Percentiles rank a stretch among this genome's conserved stretches.
Evolutionary conservation across 1,284 basidiomycete species (phyloP).

Genomic region (Flammula alnicola): DNA sequence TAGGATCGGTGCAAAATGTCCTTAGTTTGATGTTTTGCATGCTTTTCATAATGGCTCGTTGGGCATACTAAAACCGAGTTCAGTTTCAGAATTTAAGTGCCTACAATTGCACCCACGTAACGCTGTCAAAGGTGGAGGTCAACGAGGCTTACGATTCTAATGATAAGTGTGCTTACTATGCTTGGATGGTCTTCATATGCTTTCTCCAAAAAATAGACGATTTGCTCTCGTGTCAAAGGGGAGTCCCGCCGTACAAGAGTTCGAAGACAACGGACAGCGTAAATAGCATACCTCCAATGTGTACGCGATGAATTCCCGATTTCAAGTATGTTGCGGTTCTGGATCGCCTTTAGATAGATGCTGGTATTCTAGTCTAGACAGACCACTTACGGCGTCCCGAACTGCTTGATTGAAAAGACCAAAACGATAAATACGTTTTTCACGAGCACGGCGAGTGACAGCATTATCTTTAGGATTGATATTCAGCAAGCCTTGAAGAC

Average conservation of each 20-base stretch:
- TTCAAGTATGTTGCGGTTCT: slow-evolving; percentile 51
- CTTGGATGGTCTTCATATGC: slow-evolving; percentile 64
- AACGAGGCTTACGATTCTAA: slow-evolving; percentile 2
- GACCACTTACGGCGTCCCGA: slow-evolving; percentile 45
- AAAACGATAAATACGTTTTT: slow-evolving; percentile 50
- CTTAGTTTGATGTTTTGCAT: slow-evolving; percentile 80
- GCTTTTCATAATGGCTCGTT: slow-evolving; percentile 69
- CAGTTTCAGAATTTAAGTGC: background rate
- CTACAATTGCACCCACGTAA: slow-evolving; percentile 51
- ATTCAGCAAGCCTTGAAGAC: slow-evolving; percentile 44
- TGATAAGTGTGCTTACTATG: slow-evolving; percentile 52
- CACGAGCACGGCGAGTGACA: slow-evolving; percentile 48
- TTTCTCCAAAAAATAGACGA: slow-evolving; percentile 61
- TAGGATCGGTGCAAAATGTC: slow-evolving; percentile 63
- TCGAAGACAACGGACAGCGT: slow-evolving; percentile 75
- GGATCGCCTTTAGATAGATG: slow-evolving; percentile 29
- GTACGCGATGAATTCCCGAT: slow-evolving; percentile 63
- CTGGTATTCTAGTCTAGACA: slow-evolving; percentile 1
- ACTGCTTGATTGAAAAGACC: slow-evolving; percentile 45
- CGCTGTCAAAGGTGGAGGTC: slow-evolving; percentile 43
- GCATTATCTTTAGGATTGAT: slow-evolving; percentile 37
- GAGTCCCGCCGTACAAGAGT: slow-evolving; percentile 77
- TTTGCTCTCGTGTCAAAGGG: slow-evolving; percentile 57
- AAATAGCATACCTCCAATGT: slow-evolving; percentile 87
- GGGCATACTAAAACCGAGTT: slow-evolving; percentile 57